A percentile compares a stretch with the other conserved stretches of the same genome.
These are phyloP conservation scores for Vanrija sp. DNA, from an alignment of 1,284 basidiomycete species.

Conservation along the genomic window DNA sequence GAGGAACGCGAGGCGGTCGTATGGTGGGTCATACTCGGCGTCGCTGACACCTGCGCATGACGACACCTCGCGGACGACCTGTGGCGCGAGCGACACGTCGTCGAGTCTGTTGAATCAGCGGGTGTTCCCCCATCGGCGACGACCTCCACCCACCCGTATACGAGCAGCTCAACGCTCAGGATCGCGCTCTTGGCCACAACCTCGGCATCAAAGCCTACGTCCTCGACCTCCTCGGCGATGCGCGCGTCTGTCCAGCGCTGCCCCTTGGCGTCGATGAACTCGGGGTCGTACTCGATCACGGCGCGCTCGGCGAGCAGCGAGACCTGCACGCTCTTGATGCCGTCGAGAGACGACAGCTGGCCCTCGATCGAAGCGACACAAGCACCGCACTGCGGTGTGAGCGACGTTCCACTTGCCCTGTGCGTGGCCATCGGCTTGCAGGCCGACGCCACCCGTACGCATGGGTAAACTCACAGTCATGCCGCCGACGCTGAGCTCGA, in stretches of 20 bases:
- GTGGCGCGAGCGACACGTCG: slow-evolving; percentile 26
- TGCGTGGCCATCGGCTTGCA: background rate
- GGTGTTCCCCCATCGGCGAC: background rate
- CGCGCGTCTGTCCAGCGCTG: slow-evolving; percentile 69
- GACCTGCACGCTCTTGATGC: slow-evolving; percentile 84
- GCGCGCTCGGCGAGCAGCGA: slow-evolving; percentile 92
- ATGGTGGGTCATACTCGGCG: slow-evolving; percentile 66
- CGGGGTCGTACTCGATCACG: slow-evolving; percentile 80
- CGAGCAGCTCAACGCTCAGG: slow-evolving; percentile 38
- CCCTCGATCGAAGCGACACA: slow-evolving; percentile 75
- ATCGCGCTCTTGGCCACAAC: slow-evolving; percentile 44
- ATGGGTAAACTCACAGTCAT: slow-evolving; percentile 41
- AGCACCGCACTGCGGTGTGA: slow-evolving; percentile 46
- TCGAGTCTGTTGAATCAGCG: slow-evolving; percentile 20
- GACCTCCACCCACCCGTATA: slow-evolving; percentile 41
- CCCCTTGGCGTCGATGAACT: slow-evolving; percentile 35
- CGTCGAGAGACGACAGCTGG: slow-evolving; percentile 75
- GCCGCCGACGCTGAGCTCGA: slow-evolving; percentile 47
- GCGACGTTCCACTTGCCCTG: background rate
- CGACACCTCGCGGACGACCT: slow-evolving; percentile 32
- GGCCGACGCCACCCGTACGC: background rate
- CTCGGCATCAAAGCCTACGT: slow-evolving; percentile 49
- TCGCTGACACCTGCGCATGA: slow-evolving; percentile 69
- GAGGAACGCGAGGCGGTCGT: slow-evolving; percentile 70
- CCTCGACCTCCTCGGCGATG: slow-evolving; percentile 61